A percentile compares a stretch with the other conserved stretches of the same genome.
These are phyloP conservation scores for Pythium sukuiense DNA, from an alignment of 352 stramenopile species.

Conservation along the genomic window DNA sequence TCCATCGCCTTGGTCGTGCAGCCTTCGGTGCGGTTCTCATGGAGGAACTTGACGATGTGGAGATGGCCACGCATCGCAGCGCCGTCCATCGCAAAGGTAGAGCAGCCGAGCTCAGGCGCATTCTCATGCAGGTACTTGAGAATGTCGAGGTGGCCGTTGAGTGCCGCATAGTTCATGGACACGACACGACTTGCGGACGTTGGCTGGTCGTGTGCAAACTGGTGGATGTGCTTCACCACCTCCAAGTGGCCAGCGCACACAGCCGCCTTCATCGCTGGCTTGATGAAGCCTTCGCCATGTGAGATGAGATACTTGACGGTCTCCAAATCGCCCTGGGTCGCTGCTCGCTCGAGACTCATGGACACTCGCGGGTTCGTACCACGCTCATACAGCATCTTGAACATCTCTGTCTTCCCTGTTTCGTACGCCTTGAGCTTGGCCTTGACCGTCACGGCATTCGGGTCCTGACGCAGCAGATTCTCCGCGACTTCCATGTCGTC, in stretches of 20 bases:
- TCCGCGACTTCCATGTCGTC: conserved; percentile 34
- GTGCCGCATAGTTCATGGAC: conserved; percentile 41
- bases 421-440: conserved; percentile 53
- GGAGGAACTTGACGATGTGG: conserved; percentile 36
- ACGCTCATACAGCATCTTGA: conserved; percentile 61
- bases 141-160: conserved; percentile 36
- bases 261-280: conserved; percentile 50
- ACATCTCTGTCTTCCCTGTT: conserved; percentile 37
- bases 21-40: conserved; percentile 36
- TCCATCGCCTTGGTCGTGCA: conserved; percentile 36
- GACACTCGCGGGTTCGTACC: conserved; percentile 36
- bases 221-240: conserved; percentile 51
- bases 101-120: conserved; percentile 26
- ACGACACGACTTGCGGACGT: conserved; percentile 49
- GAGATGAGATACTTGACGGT: conserved; percentile 48
- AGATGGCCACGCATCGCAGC: conserved; percentile 32
- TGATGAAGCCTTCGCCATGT: conserved; percentile 52
- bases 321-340: conserved; percentile 42
- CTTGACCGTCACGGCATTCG: conserved; percentile 33
- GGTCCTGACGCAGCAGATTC: conserved; percentile 37
- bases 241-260: conserved; percentile 43
- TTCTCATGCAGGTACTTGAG: conserved; percentile 39
- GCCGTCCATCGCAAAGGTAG: conserved; percentile 35
- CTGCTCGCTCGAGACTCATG: conserved; percentile 47
- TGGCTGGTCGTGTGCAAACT: conserved; percentile 39